These are phyloP conservation scores for Eucalyptus marginata DNA, from an alignment of 345 rosid species.

Conservation along the genomic window DNA sequence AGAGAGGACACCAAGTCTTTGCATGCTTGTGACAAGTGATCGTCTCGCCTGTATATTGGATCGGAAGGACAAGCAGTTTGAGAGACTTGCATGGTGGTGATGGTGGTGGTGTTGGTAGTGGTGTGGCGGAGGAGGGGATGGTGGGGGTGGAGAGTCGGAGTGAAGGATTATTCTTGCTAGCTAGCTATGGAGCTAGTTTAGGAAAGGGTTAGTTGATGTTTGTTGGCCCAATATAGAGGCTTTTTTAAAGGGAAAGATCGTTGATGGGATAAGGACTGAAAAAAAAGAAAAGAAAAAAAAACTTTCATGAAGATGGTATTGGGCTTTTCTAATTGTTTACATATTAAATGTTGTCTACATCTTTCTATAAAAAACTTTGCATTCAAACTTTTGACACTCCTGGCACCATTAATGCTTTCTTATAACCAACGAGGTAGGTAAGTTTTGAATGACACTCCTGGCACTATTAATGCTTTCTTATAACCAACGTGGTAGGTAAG, in stretches of 20 bases:
- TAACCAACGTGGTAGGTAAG: background rate
- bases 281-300: too few species aligned
- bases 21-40: background rate
- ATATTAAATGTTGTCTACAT: background rate
- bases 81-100: background rate
- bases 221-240: too few species aligned
- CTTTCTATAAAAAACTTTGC: background rate
- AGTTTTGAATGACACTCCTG: background rate
- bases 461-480: background rate
- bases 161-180: background rate
- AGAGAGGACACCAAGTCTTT: background rate
- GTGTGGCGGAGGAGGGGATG: background rate
- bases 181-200: background rate
- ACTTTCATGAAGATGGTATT: too few species aligned
- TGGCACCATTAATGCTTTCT: background rate
- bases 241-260: background rate
- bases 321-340: background rate
- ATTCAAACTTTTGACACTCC: background rate
- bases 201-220: background rate
- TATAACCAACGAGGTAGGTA: too few species aligned
- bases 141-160: background rate
- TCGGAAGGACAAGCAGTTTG: background rate
- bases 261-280: background rate
- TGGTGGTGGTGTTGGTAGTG: background rate
- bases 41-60: background rate